These are phyloP conservation scores for Phytophthora palmivora DNA, from an alignment of 352 stramenopile genomes.

Conservation along the genomic window DNA sequence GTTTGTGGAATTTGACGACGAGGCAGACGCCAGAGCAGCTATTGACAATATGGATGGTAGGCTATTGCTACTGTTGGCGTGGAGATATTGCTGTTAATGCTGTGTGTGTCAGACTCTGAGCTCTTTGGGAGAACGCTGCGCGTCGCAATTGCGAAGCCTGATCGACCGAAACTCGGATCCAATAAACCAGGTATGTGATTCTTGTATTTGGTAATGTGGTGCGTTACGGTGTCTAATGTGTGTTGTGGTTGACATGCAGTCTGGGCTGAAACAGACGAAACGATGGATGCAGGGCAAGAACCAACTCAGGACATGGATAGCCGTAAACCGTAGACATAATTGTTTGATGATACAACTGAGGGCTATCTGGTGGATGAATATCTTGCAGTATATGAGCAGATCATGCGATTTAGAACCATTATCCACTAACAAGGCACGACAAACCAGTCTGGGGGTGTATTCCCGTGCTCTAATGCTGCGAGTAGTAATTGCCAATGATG, in stretches of 20 bases:
- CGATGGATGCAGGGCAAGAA: constrained; percentile 23
- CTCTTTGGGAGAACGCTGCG: constrained; percentile 92
- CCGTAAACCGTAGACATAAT: constrained; percentile 12
- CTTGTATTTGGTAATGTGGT: too few species aligned
- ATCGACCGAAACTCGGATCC: constrained; percentile 76
- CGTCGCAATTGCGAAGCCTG: constrained; percentile 92
- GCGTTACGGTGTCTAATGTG: not conserved
- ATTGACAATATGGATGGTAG: constrained; percentile 97
- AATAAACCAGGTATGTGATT: constrained; percentile 77
- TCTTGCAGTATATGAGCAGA: too few species aligned
- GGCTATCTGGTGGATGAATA: too few species aligned
- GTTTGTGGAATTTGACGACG: constrained; percentile 95
- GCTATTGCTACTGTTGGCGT: not conserved
- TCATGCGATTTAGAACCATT: too few species aligned
- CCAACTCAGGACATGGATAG: not conserved
- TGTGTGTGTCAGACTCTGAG: constrained; percentile 77
- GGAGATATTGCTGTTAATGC: constrained; percentile 1
- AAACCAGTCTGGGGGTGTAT: too few species aligned
- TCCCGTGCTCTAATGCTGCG: too few species aligned
- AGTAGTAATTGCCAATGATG: too few species aligned
- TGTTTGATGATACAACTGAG: not conserved
- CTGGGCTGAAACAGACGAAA: constrained; percentile 65
- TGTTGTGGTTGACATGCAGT: constrained; percentile 36
- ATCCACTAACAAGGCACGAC: too few species aligned
- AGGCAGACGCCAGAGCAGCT: constrained; percentile 87